A percentile compares a stretch with the other conserved stretches of the same genome.
phyloP scores from a whole-genome alignment of 2,329 filamentous ascomycete species.

The Achaetomium macrosporum region DNA sequence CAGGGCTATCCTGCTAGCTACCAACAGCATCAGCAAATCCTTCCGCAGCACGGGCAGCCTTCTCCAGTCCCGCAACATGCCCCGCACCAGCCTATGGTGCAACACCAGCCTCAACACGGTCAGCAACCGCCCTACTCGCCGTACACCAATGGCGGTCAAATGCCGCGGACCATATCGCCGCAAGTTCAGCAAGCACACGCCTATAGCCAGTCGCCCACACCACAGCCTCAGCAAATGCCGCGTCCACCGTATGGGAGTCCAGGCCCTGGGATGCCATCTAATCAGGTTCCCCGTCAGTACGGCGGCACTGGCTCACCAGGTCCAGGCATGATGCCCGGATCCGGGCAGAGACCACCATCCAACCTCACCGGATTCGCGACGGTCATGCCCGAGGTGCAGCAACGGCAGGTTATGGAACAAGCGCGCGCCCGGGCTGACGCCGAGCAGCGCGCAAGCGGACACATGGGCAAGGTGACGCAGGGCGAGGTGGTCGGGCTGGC shows the following conservation, averaged over 20 bases:
- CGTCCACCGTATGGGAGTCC: slow-evolving; percentile 26
- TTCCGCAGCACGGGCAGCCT: slow-evolving; percentile 28
- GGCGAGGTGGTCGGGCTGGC: slow-evolving; percentile 35
- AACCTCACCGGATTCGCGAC: slow-evolving; percentile 43
- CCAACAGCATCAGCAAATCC: slow-evolving; percentile 26
- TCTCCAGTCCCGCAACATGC: slow-evolving; percentile 29
- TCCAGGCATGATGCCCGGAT: slow-evolving; percentile 28
- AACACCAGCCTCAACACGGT: slow-evolving; percentile 22
- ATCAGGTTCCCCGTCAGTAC: slow-evolving; percentile 30
- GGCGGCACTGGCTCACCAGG: slow-evolving; percentile 26
- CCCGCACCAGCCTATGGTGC: slow-evolving; percentile 20
- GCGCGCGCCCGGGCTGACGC: slow-evolving; percentile 41
- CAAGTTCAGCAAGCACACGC: slow-evolving; percentile 35
- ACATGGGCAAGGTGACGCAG: slow-evolving; percentile 40
- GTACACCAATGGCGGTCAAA: slow-evolving; percentile 39
- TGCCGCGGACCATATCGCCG: slow-evolving; percentile 41
- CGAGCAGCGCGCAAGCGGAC: slow-evolving; percentile 33
- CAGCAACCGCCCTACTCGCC: slow-evolving; percentile 33
- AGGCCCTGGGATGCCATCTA: slow-evolving; percentile 26
- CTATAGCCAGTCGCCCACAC: slow-evolving; percentile 36
- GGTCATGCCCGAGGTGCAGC: slow-evolving; percentile 44
- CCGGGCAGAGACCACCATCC: slow-evolving; percentile 19
- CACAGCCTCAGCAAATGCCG: slow-evolving; percentile 27
- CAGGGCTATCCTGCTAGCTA: slow-evolving; percentile 25
- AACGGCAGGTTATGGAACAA: slow-evolving; percentile 47